A percentile compares a stretch with the other conserved stretches of the same genome.
Evolutionary conservation across 495 filamentous ascomycete species (phyloP).

Genomic region (Neurospora cerealis): DNA sequence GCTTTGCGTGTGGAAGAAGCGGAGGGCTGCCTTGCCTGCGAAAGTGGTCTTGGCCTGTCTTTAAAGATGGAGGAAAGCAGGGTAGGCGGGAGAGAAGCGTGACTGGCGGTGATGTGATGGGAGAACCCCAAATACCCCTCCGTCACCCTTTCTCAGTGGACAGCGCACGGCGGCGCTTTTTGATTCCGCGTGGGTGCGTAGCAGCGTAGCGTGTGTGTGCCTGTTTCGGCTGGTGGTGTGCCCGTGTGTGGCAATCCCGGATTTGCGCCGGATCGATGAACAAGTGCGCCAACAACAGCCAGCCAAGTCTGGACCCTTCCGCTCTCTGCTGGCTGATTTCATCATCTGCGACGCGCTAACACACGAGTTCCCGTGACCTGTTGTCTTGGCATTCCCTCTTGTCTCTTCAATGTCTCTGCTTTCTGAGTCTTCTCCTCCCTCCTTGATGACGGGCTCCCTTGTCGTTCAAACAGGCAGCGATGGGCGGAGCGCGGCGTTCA

Average conservation of each 20-base stretch:
- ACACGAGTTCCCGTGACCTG: conserved; percentile 25
- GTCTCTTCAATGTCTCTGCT: background rate
- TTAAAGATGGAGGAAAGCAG: background rate
- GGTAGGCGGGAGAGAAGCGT: background rate
- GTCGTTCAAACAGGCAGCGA: background rate
- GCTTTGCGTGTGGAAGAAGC: background rate
- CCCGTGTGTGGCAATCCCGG: background rate
- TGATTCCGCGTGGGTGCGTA: background rate
- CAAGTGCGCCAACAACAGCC: conserved; percentile 10
- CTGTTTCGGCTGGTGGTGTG: background rate
- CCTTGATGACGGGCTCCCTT: background rate
- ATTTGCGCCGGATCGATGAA: background rate
- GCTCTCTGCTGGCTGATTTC: conserved; percentile 2
- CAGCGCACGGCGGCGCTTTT: background rate
- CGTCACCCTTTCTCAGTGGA: background rate
- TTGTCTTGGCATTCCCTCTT: background rate
- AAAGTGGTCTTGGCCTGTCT: background rate
- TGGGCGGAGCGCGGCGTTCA: background rate
- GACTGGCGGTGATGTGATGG: background rate
- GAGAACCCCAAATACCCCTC: background rate
- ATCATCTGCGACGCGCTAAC: conserved; percentile 15
- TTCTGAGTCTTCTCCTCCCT: background rate
- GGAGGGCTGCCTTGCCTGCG: background rate
- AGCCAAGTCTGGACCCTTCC: conserved; percentile 3
- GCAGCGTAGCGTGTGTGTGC: background rate